phyloP scores from a whole-genome alignment of 768 basidiomycete species.

The Xerocomus brunneocitrinus region DNA sequence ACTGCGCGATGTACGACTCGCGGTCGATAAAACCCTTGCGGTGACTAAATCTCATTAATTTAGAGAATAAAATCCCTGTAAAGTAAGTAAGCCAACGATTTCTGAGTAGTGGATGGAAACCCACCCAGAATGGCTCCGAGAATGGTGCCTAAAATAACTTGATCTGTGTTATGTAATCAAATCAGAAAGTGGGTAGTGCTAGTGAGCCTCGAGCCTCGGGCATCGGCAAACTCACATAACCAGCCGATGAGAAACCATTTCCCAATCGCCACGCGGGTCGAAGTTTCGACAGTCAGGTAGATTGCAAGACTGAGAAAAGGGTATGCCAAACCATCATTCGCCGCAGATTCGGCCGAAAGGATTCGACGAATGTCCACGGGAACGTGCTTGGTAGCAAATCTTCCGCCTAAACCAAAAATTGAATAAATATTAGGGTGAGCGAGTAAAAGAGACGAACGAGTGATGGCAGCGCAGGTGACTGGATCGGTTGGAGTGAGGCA shows the following conservation, averaged over 20 bases:
- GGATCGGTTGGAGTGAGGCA: conserved; percentile 95
- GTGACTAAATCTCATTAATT: conserved; percentile 69
- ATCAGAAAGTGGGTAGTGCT: neutral
- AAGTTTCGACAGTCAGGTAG: conserved; percentile 73
- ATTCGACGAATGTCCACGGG: conserved; percentile 74
- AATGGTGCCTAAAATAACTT: conserved; percentile 71
- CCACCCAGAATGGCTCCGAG: conserved; percentile 57
- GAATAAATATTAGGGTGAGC: neutral
- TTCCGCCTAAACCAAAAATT: conserved; percentile 48
- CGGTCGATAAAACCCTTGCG: conserved; percentile 62
- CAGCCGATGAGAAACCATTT: conserved; percentile 88
- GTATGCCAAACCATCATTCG: conserved; percentile 95
- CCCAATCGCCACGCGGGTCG: conserved; percentile 57
- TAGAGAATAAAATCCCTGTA: conserved; percentile 61
- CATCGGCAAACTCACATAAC: conserved; percentile 43
- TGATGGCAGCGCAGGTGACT: conserved; percentile 82
- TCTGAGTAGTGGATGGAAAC: conserved; percentile 2
- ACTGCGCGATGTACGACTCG: conserved; percentile 87
- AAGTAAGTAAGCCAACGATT: neutral
- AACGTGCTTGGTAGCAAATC: conserved; percentile 65
- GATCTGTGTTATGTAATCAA: conserved; percentile 43
- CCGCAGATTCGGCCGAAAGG: conserved; percentile 84
- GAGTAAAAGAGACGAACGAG: conserved; percentile 39
- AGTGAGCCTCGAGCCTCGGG: no score
- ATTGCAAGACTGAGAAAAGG: conserved; percentile 86